Evolutionary conservation across 129 eudicot species (phyloP).

Genomic region (Flaveria sonorensis): DNA sequence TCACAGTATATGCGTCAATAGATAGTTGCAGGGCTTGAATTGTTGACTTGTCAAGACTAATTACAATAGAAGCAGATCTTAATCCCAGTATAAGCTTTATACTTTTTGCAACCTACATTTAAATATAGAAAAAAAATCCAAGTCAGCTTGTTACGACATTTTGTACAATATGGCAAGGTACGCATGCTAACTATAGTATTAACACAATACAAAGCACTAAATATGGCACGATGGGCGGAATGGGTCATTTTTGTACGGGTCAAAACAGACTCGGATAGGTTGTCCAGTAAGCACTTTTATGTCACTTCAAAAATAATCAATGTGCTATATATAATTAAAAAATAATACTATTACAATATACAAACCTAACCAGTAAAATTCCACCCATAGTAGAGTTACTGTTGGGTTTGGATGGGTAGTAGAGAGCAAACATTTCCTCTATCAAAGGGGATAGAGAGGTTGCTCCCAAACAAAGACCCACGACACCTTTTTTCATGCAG

Average conservation of each 20-base stretch:
- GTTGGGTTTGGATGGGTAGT: too few relatives aligned
- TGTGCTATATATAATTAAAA: background rate
- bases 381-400: too few relatives aligned
- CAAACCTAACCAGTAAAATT: background rate
- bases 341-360: background rate
- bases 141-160: background rate
- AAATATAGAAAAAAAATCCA: constrained; percentile 1
- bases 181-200: background rate
- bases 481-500: too few relatives aligned
- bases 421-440: too few relatives aligned
- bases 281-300: background rate
- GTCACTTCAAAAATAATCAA: background rate
- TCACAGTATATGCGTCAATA: constrained; percentile 65
- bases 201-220: background rate
- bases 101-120: constrained; percentile 81
- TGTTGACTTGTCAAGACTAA: constrained; percentile 69
- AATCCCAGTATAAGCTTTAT: constrained; percentile 66
- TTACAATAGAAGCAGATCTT: constrained; percentile 57
- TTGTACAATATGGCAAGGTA: constrained; percentile 1
- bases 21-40: constrained; percentile 59
- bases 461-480: too few relatives aligned
- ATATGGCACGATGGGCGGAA: background rate
- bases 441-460: too few relatives aligned
- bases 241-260: background rate
- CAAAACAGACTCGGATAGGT: background rate